Evolutionary conservation across 2,329 filamentous ascomycete genomes (phyloP), one percentile per base, ranked within the genome.

Genomic region (Lachnellula occidentalis): DNA sequence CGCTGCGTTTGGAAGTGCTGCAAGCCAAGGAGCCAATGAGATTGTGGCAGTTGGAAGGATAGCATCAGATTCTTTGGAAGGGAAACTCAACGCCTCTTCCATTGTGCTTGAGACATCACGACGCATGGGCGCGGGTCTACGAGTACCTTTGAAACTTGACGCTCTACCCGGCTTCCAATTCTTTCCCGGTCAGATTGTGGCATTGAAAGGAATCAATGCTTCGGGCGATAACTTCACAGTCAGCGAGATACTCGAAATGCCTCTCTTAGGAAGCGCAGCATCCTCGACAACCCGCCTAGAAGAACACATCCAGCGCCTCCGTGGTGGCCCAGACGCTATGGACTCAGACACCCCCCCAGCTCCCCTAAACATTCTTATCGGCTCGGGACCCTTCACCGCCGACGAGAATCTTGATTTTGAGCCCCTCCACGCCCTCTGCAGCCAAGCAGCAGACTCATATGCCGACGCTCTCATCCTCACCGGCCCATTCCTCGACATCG

Each of bases 141-240:
- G 94, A 55, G 82, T 96, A 31, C 88, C 90, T 4, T 72, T 99
- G 17, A 89, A 90, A 60, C 75, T 96, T 54, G 81, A 87, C 57
- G 79, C 79, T 2, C 70, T 95, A 1, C 74, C 77, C 60, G 80
- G 72, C 1, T 94, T 87, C 72, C 87, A 90, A 67, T 90, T 97
- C 74, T 97, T 97, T 69, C 94, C 92, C 0, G 94, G 94, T 5
- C 92, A 97, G 68, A 90, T 97, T 50, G 90, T 96, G 31, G 94
- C 92, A 6, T 73, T 97, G 27, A 81, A 81, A 58, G 94, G 94
- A 7, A 90, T 85, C 63, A 99, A 99, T 68, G 85, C 90, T 19
- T 90, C 90, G 0, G 92, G 92, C 0, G 80, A 85, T 37, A 86
- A 88, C 64, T 96, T 97, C 63, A 80, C 85, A 1, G 90, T 94